Percentiles rank a stretch among this genome's conserved stretches.
These are phyloP conservation scores for Grosmannia clavigera DNA, from an alignment of 2,329 filamentous ascomycete species.

Conservation along the genomic window DNA sequence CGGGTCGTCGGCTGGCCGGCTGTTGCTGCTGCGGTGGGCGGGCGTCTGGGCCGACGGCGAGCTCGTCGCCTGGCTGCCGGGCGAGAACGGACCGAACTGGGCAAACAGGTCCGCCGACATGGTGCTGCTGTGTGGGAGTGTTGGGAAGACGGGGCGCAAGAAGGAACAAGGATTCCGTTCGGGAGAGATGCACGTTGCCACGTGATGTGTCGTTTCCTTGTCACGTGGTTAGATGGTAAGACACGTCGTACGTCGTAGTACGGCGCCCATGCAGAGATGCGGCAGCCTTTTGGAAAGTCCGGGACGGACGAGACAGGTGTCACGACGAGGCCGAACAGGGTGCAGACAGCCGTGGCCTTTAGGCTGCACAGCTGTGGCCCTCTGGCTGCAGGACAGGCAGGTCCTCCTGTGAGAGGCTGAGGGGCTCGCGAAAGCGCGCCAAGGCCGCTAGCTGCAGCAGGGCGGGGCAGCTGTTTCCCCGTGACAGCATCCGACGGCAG, in stretches of 20 bases:
- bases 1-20: slow-evolving; percentile 16
- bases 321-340: too few relatives aligned
- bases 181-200: not conserved
- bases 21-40: slow-evolving; percentile 11
- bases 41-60: not conserved
- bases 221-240: not conserved
- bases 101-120: slow-evolving; percentile 58
- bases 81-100: slow-evolving; percentile 42
- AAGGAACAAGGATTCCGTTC: not conserved
- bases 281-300: too few relatives aligned
- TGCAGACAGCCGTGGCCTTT: too few relatives aligned
- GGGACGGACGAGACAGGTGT: too few relatives aligned
- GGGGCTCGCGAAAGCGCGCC: too few relatives aligned
- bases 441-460: not conserved
- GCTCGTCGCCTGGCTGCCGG: slow-evolving; percentile 15
- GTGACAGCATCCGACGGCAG: not conserved
- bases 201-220: not conserved
- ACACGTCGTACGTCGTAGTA: too few relatives aligned
- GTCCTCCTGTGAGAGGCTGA: too few relatives aligned
- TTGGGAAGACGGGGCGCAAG: not conserved
- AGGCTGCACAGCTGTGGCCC: too few relatives aligned
- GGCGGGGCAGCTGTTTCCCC: too few relatives aligned
- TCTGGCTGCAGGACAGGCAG: too few relatives aligned
- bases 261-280: too few relatives aligned
- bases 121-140: not conserved